Base-by-base conservation (phyloP, 805 yeast genomes). In the Spathaspora arborariae region DNA sequence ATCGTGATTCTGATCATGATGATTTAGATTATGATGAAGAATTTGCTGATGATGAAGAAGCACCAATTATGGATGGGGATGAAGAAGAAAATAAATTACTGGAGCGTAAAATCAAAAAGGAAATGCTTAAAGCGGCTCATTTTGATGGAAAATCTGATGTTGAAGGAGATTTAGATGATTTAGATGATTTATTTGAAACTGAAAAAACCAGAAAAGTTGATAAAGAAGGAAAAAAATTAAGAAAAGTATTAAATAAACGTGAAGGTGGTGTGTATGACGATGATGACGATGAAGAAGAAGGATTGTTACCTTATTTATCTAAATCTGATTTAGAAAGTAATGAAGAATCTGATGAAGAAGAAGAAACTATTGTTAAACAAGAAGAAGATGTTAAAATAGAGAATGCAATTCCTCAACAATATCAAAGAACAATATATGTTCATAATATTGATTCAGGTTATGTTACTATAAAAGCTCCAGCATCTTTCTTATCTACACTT, bases 41-140 rank as follows among this genome's bases (percentile, higher is more conserved):
- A 63, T 94, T 94, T 67, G 97, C 94, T 21, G 99, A 94, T 65
- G 99, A 94, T 64, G 99, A 94, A 69, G 99, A 92, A 63, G 98
- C 98, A 1, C 99, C 99, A 22, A 87, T 94, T 49, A 81, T 92
- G 75, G 98, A 92, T 59, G 97, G 97, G 41, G 82, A 91, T 51
- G 98, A 92, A 60, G 97, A 94, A 59, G 98, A 94, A 60, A 87
- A 88, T 63, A 90, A 86, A 63, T 86, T 89, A 51, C 86, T 90
- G 44, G 97, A 94, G 65, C 80, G 76, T 54, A 83, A 87, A 56
- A 84, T 88, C 62, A 89, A 88, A 63, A 82, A 78, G 52, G 96
- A 88, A 63, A 88, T 87, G 96, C 69, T 85, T 49, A 79, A 82
- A 53, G 96, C 96, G 2, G 84, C 84, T 44, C 87, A 85, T 38